phyloP scores from a whole-genome alignment of 148 eudicot genomes.

The Heliamphora exappendiculata region DNA sequence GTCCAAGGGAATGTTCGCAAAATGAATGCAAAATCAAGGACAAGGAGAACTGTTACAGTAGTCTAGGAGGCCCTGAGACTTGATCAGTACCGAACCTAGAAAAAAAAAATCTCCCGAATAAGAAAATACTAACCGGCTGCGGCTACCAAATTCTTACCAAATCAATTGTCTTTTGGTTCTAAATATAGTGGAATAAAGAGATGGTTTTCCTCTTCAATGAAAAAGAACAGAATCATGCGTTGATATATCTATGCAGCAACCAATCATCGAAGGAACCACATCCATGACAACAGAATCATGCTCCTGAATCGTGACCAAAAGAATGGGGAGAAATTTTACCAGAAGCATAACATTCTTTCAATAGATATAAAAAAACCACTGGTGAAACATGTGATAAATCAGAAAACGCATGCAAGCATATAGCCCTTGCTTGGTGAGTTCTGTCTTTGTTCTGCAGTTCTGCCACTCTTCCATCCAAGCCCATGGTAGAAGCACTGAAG shows the following conservation, averaged over 20 bases:
- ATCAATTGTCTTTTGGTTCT: too few relatives aligned
- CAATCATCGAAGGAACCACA: neutral
- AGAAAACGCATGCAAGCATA: constrained; percentile 61
- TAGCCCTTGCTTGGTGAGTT: constrained; percentile 30
- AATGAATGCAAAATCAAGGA: neutral
- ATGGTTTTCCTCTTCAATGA: neutral
- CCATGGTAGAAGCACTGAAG: constrained; percentile 39
- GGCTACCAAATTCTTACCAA: neutral
- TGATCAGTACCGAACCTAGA: neutral
- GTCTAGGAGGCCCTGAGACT: neutral
- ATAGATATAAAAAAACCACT: constrained; percentile 66
- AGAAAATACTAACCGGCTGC: neutral
- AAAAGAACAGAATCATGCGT: neutral
- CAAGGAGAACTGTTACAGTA: neutral
- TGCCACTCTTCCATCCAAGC: constrained; percentile 31
- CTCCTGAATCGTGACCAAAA: neutral
- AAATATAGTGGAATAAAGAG: neutral
- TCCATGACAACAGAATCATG: neutral
- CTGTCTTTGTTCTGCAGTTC: constrained; percentile 24
- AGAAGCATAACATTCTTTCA: constrained; percentile 66
- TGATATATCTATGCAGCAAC: neutral
- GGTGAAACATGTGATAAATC: constrained; percentile 87
- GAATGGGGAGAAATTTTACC: constrained; percentile 36
- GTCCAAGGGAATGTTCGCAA: neutral
- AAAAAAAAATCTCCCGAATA: neutral